Evolutionary conservation across 495 filamentous ascomycete genomes (phyloP).

Genomic region (Oidiodendron maius): DNA sequence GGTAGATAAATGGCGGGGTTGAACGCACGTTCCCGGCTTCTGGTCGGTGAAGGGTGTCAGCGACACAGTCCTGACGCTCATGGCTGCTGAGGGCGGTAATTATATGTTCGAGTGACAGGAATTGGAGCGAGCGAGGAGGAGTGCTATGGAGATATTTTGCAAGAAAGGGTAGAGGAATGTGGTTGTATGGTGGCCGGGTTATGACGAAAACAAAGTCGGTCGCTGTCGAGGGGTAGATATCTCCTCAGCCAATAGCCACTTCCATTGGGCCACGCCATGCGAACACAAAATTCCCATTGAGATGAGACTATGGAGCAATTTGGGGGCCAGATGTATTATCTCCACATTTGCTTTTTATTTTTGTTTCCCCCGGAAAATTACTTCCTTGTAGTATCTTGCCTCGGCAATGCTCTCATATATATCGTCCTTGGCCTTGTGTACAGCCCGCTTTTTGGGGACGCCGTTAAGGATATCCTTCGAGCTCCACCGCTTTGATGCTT

Average conservation of each 20-base stretch:
- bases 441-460: constrained; percentile 63
- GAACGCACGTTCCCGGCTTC: constrained; percentile 96
- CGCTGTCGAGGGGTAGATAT: too few species aligned
- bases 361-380: constrained; percentile 52
- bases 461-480: constrained; percentile 46
- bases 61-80: constrained; percentile 64
- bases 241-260: too few species aligned
- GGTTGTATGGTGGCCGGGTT: too few species aligned
- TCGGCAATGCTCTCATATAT: constrained; percentile 95
- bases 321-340: too few species aligned
- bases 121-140: neutral
- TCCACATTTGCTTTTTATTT: neutral
- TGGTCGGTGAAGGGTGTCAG: constrained; percentile 84
- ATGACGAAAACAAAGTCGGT: neutral
- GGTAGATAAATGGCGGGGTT: constrained; percentile 24
- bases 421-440: constrained; percentile 82
- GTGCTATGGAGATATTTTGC: too few species aligned
- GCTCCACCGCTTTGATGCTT: constrained; percentile 80
- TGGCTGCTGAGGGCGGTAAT: constrained; percentile 7
- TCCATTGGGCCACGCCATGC: too few species aligned
- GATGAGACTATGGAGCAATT: too few species aligned
- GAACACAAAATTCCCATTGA: too few species aligned
- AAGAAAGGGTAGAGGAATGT: constrained; percentile 15
- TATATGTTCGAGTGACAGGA: constrained; percentile 1
- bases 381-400: constrained; percentile 70